phyloP scores from a whole-genome alignment of 169 alveolate species.

The Plasmodium knowlesi region DNA sequence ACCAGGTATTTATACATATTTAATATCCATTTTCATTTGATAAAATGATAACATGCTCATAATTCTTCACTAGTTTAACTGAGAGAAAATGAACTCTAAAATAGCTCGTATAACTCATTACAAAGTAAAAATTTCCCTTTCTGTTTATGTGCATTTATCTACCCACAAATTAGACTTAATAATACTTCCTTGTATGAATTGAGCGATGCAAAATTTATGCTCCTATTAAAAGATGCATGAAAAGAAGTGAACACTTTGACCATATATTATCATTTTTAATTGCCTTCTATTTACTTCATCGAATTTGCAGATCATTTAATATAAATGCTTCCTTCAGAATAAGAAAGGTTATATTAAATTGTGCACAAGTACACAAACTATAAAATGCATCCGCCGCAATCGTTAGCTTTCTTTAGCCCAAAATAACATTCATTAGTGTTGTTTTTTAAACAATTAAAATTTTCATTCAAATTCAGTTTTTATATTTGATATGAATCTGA shows the following conservation, averaged over 20 bases:
- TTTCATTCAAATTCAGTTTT: constrained; percentile 3
- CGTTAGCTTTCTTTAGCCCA: neutral
- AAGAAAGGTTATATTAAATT: neutral
- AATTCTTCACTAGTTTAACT: neutral
- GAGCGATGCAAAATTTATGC: neutral
- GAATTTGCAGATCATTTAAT: neutral
- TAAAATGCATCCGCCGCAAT: neutral
- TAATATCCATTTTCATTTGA: neutral
- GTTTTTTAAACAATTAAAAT: neutral
- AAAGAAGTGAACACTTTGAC: neutral
- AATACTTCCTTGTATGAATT: neutral
- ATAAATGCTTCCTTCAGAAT: neutral
- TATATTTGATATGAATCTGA: neutral
- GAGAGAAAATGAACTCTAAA: neutral
- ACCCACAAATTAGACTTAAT: neutral
- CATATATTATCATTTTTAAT: neutral
- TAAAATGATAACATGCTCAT: neutral
- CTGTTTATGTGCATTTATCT: neutral
- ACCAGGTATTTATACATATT: neutral
- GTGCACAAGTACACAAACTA: neutral
- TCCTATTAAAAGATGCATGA: neutral
- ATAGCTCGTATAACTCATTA: neutral
- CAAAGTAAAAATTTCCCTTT: neutral
- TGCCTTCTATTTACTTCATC: neutral
- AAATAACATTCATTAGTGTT: neutral